Evolutionary conservation across 345 rosid species (phyloP), one percentile per base, ranked within the genome.

Genomic region (Eucalyptus coolabah): DNA sequence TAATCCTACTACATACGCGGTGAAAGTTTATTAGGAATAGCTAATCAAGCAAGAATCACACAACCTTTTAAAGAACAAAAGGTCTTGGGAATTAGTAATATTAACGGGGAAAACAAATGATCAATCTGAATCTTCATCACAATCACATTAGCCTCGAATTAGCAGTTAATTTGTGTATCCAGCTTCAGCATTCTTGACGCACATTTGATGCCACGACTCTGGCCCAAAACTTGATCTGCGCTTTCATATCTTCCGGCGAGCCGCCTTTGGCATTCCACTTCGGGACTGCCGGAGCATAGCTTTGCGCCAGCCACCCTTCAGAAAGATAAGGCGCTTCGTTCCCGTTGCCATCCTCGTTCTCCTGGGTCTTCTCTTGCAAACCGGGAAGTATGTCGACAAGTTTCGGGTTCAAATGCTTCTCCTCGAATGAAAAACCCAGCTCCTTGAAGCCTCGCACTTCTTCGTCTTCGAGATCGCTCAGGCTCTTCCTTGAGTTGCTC

Each of bases 191-290:
- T 77, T 89, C 90, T 42, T 44, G 49, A 51, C 5, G 26, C 24
- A 90, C 86, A 51, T 90, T 90, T 9, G 91, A 90, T 4, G 91
- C 91, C 40, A 90, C 91, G 0, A 87, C 89, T 90, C 91, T 88
- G 42, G 91, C 91, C 91, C 91, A 90, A 69, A 47, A 88, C 87
- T 77, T 90, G 91, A 90, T 90, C 37, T 81, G 89, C 13, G 91
- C 89, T 80, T 90, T 90, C 87, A 87, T 42, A 28, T 90, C 89
- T 32, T 90, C 85, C 0, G 87, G 51, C 42, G 90, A 88, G 60
- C 60, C 60, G 5, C 88, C 90, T 32, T 87, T 90, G 87, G 67
- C 80, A 15, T 47, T 87, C 91, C 91, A 90, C 63, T 24, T 90
- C 2, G 91, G 91, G 82, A 90, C 53, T 2, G 87, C 44, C 6